phyloP scores from a whole-genome alignment of 2,329 filamentous ascomycete species.

The Penicillium concentricum region DNA sequence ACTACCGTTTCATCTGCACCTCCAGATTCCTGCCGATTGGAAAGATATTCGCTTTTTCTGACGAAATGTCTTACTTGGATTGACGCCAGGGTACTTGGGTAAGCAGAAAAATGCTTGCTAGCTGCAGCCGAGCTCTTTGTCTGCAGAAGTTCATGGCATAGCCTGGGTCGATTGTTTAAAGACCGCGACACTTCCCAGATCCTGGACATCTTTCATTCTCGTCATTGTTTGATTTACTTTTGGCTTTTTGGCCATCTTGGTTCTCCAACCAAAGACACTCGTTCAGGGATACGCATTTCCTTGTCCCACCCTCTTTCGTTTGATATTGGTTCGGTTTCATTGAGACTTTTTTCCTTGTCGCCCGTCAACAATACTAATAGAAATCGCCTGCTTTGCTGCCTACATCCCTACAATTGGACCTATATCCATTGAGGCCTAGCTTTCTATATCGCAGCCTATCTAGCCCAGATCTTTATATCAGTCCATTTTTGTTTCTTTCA shows the following conservation, averaged over 20 bases:
- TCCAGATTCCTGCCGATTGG: conserved; percentile 16
- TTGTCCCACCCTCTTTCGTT: conserved; percentile 12
- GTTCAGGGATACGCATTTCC: conserved; percentile 35
- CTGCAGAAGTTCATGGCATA: conserved; percentile 3
- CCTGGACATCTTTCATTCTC: neutral
- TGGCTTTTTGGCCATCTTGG: conserved; percentile 23
- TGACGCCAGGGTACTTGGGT: neutral
- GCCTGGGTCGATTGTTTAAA: conserved; percentile 2
- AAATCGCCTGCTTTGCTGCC: neutral
- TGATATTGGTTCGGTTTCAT: neutral
- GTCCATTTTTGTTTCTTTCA: conserved; percentile 1
- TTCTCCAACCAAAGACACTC: conserved; percentile 38
- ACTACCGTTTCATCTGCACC: conserved; percentile 16
- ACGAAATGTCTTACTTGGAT: conserved; percentile 18
- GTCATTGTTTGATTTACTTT: conserved; percentile 22
- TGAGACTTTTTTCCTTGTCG: conserved; percentile 17
- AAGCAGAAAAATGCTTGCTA: neutral
- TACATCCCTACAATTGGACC: neutral
- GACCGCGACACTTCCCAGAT: neutral
- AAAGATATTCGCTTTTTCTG: conserved; percentile 5
- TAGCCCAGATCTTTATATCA: conserved; percentile 5
- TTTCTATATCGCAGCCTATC: conserved; percentile 14
- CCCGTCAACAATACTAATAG: conserved; percentile 16
- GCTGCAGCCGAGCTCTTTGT: conserved; percentile 1
- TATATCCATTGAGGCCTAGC: conserved; percentile 1